Percentiles rank a stretch among this genome's conserved stretches.
Conservation (phyloP, 2,329 filamentous ascomycete genomes). For the Cladophialophora carrionii region DNA sequence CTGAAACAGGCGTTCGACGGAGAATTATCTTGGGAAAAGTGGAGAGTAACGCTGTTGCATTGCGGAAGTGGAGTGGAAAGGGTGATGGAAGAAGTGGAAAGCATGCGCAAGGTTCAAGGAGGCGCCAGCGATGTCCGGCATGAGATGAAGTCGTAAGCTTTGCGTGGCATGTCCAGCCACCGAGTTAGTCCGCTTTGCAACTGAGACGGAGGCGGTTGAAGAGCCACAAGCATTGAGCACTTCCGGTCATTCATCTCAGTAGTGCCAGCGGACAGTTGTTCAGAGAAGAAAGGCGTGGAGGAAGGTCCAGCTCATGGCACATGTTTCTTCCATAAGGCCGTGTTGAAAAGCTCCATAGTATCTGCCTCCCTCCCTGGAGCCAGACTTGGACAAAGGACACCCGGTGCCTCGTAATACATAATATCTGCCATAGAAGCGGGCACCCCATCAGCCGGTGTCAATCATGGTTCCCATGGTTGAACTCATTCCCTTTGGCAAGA, state of each 20-base stretch:
- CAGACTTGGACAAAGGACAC: neutral
- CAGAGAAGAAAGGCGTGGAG: neutral
- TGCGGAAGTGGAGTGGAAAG: conserved; percentile 1
- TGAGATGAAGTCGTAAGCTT: neutral
- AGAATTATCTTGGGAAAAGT: conserved; percentile 3
- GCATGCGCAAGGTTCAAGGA: no score
- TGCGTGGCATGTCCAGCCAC: neutral
- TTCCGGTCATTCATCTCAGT: neutral
- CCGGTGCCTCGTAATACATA: neutral
- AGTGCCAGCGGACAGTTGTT: neutral
- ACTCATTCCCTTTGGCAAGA: neutral
- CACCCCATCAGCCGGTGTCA: neutral
- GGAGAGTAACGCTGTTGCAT: neutral
- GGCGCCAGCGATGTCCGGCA: neutral
- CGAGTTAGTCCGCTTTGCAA: neutral
- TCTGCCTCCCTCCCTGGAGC: neutral
- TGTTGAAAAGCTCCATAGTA: neutral
- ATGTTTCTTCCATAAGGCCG: neutral
- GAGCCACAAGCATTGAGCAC: neutral
- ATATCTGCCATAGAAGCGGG: neutral
- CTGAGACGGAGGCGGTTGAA: neutral
- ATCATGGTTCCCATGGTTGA: neutral
- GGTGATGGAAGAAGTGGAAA: neutral
- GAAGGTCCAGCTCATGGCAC: neutral
- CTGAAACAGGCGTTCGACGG: conserved; percentile 19